Percentiles rank a stretch among this genome's conserved stretches.
These are phyloP conservation scores for Brassica balearica DNA, from an alignment of 441 rosid species.

Conservation along the genomic window DNA sequence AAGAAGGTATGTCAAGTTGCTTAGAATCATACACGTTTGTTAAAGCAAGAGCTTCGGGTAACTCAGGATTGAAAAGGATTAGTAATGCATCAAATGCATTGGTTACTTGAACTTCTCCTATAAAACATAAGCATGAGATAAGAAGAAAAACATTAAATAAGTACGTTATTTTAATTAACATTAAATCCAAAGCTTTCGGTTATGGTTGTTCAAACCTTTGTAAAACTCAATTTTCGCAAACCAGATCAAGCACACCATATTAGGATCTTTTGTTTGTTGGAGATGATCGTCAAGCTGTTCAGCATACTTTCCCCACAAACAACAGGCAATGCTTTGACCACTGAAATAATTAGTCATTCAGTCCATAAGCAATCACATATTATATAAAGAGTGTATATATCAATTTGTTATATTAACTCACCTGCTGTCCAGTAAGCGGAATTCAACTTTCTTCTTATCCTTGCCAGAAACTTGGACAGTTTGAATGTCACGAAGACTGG, in stretches of 20 bases:
- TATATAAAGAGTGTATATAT: too few species aligned
- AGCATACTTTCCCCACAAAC: not conserved
- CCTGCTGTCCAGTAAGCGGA: not conserved
- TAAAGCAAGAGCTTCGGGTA: too few species aligned
- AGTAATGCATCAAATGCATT: too few species aligned
- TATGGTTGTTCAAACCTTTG: not conserved
- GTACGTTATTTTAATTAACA: too few species aligned
- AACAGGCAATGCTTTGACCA: not conserved
- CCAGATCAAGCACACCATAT: not conserved
- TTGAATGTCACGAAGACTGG: not conserved
- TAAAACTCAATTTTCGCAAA: not conserved
- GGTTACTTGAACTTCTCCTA: too few species aligned
- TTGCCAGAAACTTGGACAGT: not conserved
- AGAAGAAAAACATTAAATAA: too few species aligned
- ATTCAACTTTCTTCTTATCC: not conserved
- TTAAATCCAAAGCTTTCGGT: too few species aligned
- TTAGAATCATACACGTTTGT: too few species aligned
- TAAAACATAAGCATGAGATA: too few species aligned
- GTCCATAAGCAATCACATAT: not conserved
- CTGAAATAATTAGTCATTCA: not conserved
- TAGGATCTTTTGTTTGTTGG: not conserved
- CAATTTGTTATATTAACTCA: not conserved
- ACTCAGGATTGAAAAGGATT: too few species aligned
- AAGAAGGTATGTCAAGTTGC: too few species aligned
- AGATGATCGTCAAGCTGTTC: not conserved